Conservation (phyloP, 495 filamentous ascomycete species). For the Hyaloscypha hepaticicola region DNA sequence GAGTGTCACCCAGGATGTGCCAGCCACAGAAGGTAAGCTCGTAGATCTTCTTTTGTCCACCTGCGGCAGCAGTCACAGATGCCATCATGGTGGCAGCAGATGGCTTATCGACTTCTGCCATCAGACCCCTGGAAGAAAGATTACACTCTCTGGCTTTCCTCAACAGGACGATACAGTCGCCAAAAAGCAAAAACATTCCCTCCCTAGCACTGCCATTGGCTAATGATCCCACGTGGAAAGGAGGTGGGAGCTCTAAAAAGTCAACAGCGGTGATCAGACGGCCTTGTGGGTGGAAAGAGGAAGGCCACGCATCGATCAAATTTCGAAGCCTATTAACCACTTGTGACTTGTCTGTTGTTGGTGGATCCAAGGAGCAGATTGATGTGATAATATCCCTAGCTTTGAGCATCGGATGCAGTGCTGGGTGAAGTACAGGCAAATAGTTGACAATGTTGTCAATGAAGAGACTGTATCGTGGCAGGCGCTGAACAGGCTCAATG, state of each 20-base stretch:
- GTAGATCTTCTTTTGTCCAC: slow-evolving; percentile 45
- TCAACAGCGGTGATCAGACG: slow-evolving; percentile 85
- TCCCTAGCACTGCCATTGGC: slow-evolving; percentile 39
- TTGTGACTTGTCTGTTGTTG: slow-evolving; percentile 63
- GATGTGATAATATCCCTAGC: slow-evolving; percentile 90
- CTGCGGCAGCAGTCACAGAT: slow-evolving; percentile 54
- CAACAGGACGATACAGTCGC: slow-evolving; percentile 75
- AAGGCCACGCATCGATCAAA: slow-evolving; percentile 79
- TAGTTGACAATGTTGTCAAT: slow-evolving; percentile 91
- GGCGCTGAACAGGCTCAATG: slow-evolving; percentile 93
- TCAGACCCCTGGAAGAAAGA: slow-evolving; percentile 70
- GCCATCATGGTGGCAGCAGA: slow-evolving; percentile 55
- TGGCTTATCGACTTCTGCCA: slow-evolving; percentile 80
- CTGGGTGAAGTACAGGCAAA: slow-evolving; percentile 80
- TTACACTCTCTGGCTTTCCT: slow-evolving; percentile 59
- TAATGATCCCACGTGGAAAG: slow-evolving; percentile 52
- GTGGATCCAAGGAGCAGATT: slow-evolving; percentile 85
- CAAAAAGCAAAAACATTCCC: slow-evolving; percentile 80
- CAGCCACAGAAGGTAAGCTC: slow-evolving; percentile 76
- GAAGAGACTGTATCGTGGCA: slow-evolving; percentile 91
- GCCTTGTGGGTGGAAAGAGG: slow-evolving; percentile 66
- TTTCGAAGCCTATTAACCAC: slow-evolving; percentile 69
- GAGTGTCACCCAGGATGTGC: slow-evolving; percentile 65
- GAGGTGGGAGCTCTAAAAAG: slow-evolving; percentile 71
- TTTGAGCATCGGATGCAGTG: slow-evolving; percentile 73